Percentiles rank a stretch among this genome's conserved stretches.
Evolutionary conservation across 805 yeast species (phyloP).

Genomic region (Teunomyces cretensis): DNA sequence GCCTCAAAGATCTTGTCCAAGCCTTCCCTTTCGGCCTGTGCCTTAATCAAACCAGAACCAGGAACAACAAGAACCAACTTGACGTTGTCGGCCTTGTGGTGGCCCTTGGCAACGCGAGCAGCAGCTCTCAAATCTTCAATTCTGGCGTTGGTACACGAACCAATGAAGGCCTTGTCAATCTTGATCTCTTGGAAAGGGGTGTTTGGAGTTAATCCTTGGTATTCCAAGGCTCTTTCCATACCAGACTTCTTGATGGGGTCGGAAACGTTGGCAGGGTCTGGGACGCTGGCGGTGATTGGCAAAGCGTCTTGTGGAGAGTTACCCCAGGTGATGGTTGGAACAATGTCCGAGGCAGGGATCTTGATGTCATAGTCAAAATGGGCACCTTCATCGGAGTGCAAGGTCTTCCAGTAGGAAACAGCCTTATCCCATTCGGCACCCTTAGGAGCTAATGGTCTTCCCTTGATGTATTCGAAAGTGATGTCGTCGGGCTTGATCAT

Average conservation of each 20-base stretch:
- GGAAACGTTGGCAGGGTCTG: slow-evolving; percentile 74
- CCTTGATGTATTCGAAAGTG: slow-evolving; percentile 86
- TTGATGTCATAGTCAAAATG: slow-evolving; percentile 79
- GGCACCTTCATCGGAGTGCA: slow-evolving; percentile 88
- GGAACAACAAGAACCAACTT: slow-evolving; percentile 90
- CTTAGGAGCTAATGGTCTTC: slow-evolving; percentile 91
- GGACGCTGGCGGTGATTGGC: slow-evolving; percentile 87
- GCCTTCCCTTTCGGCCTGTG: slow-evolving; percentile 94
- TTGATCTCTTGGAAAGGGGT: slow-evolving; percentile 71
- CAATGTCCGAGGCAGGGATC: slow-evolving; percentile 79
- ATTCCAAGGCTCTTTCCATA: slow-evolving; percentile 86
- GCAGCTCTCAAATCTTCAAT: slow-evolving; percentile 96
- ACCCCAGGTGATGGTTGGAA: slow-evolving; percentile 99
- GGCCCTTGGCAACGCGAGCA: slow-evolving; percentile 89
- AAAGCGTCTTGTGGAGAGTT: slow-evolving; percentile 98
- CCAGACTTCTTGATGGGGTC: slow-evolving; percentile 79
- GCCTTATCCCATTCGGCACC: slow-evolving; percentile 97
- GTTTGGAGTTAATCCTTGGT: slow-evolving; percentile 89
- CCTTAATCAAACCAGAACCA: slow-evolving; percentile 93
- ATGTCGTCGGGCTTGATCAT: slow-evolving; percentile 95
- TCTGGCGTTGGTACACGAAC: slow-evolving; percentile 97
- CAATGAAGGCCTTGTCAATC: slow-evolving; percentile 94
- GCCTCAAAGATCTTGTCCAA: slow-evolving; percentile 83
- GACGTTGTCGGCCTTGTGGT: slow-evolving; percentile 78
- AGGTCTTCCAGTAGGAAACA: slow-evolving; percentile 82